These are phyloP conservation scores for Phytophthora palmivora DNA, from an alignment of 352 stramenopile species.

Conservation along the genomic window DNA sequence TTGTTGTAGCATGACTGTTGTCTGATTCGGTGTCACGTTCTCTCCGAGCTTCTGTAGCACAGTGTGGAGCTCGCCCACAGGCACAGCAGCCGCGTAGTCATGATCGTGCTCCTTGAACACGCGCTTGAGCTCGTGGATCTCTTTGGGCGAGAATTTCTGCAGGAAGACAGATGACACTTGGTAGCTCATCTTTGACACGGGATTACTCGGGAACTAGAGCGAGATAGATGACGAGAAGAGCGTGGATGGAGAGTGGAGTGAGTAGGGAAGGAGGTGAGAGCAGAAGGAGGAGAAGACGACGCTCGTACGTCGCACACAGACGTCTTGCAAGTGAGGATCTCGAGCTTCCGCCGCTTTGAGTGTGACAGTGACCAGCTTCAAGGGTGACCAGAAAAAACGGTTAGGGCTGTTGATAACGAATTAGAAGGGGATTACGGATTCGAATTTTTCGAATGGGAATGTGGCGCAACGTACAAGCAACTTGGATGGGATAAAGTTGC, in stretches of 20 bases:
- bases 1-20: constrained; percentile 68
- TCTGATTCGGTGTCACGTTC: constrained; percentile 73
- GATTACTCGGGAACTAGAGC: background rate
- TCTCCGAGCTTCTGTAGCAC: constrained; percentile 84
- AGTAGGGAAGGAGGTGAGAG: background rate
- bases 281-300: background rate
- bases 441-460: constrained; percentile 3
- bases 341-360: constrained; percentile 6
- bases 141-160: constrained; percentile 88
- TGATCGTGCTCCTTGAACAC: constrained; percentile 88
- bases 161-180: constrained; percentile 83
- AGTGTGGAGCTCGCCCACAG: constrained; percentile 51
- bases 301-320: background rate
- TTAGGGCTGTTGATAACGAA: background rate
- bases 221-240: background rate
- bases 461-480: background rate
- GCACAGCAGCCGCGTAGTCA: constrained; percentile 70
- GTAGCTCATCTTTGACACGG: constrained; percentile 72
- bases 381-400: constrained; percentile 19
- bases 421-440: constrained; percentile 21
- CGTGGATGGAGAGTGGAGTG: background rate
- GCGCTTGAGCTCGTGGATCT: constrained; percentile 88
- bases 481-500: background rate
- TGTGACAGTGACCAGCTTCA: constrained; percentile 34
- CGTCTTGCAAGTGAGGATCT: constrained; percentile 10